Conservation (phyloP, 2,329 filamentous ascomycete genomes). For the Colletotrichum graminicola region DNA sequence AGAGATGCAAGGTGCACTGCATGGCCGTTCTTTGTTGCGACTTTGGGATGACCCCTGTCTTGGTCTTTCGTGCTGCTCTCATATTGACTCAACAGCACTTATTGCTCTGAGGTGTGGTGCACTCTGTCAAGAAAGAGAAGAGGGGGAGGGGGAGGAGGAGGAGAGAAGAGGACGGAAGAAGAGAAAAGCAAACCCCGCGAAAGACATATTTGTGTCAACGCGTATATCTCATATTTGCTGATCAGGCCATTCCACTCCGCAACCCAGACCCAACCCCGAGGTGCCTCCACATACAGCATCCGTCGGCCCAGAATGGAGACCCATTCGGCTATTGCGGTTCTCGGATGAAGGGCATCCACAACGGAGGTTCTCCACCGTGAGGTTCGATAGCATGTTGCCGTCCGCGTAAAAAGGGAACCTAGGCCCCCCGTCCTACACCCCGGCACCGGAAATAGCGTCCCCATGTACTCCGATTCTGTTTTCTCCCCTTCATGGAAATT, state of each 20-base stretch:
- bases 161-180: neutral
- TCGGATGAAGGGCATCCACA: conserved; percentile 38
- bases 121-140: neutral
- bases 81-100: conserved; percentile 13
- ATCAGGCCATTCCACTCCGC: conserved; percentile 38
- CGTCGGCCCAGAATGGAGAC: conserved; percentile 28
- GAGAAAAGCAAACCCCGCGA: neutral
- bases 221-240: conserved; percentile 14
- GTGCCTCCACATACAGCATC: conserved; percentile 34
- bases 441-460: conserved; percentile 21
- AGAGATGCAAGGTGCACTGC: conserved; percentile 16
- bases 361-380: conserved; percentile 36
- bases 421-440: conserved; percentile 10
- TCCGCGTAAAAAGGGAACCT: conserved; percentile 12
- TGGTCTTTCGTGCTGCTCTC: neutral
- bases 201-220: neutral
- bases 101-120: neutral
- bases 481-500: conserved; percentile 18
- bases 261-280: conserved; percentile 19
- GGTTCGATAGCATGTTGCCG: conserved; percentile 34
- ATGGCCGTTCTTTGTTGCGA: neutral
- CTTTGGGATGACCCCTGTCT: conserved; percentile 23
- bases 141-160: too few species aligned
- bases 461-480: neutral
- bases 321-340: conserved; percentile 38